Evolutionary conservation across 176 grass and related monocot species (phyloP).

Genomic region (Hordeum vulgare): MorexV3_pseudomolecules_assembly NC_058523.1:23012399-23012898

Average conservation of each 20-base stretch:
- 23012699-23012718: background rate
- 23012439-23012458: background rate
- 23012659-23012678: conserved; percentile 36
- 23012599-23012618: conserved; percentile 86
- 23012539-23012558: conserved; percentile 71
- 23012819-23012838: background rate
- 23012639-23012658: conserved; percentile 93
- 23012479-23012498: background rate
- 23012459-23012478: too few species aligned
- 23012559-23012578: conserved; percentile 34
- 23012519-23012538: background rate
- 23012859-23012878: background rate
- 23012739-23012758: background rate
- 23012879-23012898: background rate
- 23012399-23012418: background rate
- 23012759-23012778: background rate
- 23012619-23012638: conserved; percentile 73
- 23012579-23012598: conserved; percentile 49
- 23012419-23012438: background rate
- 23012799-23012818: background rate
- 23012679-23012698: background rate
- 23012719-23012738: background rate
- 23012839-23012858: background rate
- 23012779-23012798: background rate
- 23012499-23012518: background rate